Evolutionary conservation across 2,329 filamentous ascomycete species (phyloP), one percentile per base, ranked within the genome.

Genomic region (Thermothelomyces thermophilus): DNA sequence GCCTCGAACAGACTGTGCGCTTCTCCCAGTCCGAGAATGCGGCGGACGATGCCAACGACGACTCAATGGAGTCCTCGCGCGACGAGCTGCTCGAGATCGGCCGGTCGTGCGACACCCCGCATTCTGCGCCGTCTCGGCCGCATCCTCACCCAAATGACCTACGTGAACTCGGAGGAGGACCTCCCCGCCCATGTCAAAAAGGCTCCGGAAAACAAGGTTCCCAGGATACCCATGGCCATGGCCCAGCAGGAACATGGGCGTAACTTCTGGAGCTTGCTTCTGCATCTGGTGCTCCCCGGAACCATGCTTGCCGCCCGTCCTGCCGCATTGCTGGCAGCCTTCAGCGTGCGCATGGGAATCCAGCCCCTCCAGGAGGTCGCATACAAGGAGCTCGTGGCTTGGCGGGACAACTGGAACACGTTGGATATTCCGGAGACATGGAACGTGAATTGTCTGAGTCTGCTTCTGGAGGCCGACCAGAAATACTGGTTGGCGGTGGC

Each of bases 1-100:
- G 69, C 54, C 63, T 77, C 6, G 73, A 77, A 48, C 74, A 74
- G 3, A 76, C 74, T 0, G 60, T 72, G 20, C 59, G 62, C 16
- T 73, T 73, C 48, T 31, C 11, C 50, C 55, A 3, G 6, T 50
- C 51, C 3, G 55, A 56, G 13, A 31, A 54, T 5, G 58, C 50
- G 3, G 58, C 50, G 4, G 60, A 58, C 3, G 58, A 59, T 1
- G 59, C 62, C 1, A 52, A 55, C 2, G 53, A 56, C 5, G 56
- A 58, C 4, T 57, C 62, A 0, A 49, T 67, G 17, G 64, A 63
- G 3, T 70, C 76, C 49, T 68, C 69, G 1, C 67, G 73, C 10
- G 66, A 64, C 0, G 73, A 77, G 43, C 66, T 77, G 10, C 63
- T 77, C 1, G 74, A 77, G 48, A 75, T 78, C 51, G 71, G 72